phyloP scores from a whole-genome alignment of 257 asterid genomes.

The Misopates orontium region DNA sequence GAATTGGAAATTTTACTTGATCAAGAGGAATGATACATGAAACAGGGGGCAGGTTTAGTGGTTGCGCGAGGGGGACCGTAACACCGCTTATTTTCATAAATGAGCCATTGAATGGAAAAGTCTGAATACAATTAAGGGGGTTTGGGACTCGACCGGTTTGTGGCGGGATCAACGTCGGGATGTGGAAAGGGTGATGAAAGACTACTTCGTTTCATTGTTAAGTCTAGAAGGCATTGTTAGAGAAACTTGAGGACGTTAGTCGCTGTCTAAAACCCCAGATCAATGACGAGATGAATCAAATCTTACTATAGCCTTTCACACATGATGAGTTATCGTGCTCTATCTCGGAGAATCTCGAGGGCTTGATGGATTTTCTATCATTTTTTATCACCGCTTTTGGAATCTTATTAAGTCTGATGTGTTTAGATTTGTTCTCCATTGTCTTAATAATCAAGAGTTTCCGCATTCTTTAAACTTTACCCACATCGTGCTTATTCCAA shows the following conservation, averaged over 20 bases:
- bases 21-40: neutral
- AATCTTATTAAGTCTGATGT: too few relatives aligned
- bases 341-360: neutral
- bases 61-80: neutral
- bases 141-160: neutral
- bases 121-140: neutral
- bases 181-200: neutral
- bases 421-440: neutral
- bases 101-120: neutral
- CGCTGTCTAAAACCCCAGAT: too few relatives aligned
- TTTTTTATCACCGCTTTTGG: too few relatives aligned
- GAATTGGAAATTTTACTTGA: neutral
- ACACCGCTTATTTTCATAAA: neutral
- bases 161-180: neutral
- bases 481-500: neutral
- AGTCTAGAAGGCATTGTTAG: neutral
- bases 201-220: neutral
- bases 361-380: neutral
- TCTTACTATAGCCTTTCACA: too few relatives aligned
- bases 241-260: too few relatives aligned
- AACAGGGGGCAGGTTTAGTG: neutral
- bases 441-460: neutral
- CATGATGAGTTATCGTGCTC: too few relatives aligned
- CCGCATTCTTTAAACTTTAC: neutral
- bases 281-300: too few relatives aligned